A percentile compares a stretch with the other conserved stretches of the same genome.
These are phyloP conservation scores for Ustilago tritici DNA, from an alignment of 1,284 basidiomycete species.

Conservation along the genomic window DNA sequence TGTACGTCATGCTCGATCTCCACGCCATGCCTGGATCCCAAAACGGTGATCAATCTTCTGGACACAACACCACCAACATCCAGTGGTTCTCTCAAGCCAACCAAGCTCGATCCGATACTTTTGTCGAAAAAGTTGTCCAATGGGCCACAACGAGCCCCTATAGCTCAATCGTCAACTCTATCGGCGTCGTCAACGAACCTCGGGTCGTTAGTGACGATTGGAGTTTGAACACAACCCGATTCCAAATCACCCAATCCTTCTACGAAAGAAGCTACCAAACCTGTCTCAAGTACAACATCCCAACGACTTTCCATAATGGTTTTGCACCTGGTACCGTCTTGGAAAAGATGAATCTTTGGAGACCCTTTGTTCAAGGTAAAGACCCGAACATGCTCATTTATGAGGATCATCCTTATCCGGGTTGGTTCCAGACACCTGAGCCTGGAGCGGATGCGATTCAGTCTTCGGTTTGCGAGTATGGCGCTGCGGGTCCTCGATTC, in stretches of 20 bases:
- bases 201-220: constrained; percentile 45
- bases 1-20: constrained; percentile 71
- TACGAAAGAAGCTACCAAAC: constrained; percentile 55
- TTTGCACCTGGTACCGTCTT: constrained; percentile 41
- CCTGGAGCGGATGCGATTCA: constrained; percentile 38
- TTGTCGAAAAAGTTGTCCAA: constrained; percentile 51
- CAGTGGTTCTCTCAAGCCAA: constrained; percentile 56
- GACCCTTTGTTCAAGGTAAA: constrained; percentile 55
- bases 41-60: constrained; percentile 67
- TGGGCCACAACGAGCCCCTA: constrained; percentile 58
- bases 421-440: constrained; percentile 56
- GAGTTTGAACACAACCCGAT: constrained; percentile 32
- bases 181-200: constrained; percentile 67
- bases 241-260: constrained; percentile 39
- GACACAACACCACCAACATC: constrained; percentile 62
- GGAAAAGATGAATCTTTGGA: constrained; percentile 54
- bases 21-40: constrained; percentile 72
- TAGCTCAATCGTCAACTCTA: constrained; percentile 60
- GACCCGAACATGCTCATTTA: constrained; percentile 62
- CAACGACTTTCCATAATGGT: constrained; percentile 65
- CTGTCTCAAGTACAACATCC: constrained; percentile 44
- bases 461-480: constrained; percentile 54
- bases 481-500: constrained; percentile 26
- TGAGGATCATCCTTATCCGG: constrained; percentile 67
- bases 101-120: constrained; percentile 55